Percentiles rank a stretch among this genome's conserved stretches.
Conservation (phyloP, 1,139 yeast species). For the Candida buenavistaensis region DNA sequence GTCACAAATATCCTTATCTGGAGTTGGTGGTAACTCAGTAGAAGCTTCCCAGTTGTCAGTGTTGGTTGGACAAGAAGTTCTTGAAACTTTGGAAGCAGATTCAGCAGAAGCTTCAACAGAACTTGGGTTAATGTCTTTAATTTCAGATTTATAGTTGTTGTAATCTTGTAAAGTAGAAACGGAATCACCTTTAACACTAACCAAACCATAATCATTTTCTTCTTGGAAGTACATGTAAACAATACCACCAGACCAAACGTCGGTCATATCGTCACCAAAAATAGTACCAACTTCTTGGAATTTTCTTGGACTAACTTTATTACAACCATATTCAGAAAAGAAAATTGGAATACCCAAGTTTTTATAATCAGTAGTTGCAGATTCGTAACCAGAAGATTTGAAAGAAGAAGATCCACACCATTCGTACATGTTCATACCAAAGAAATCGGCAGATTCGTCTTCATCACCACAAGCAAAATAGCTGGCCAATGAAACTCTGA, state of each 20-base stretch:
- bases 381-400: conserved; percentile 67
- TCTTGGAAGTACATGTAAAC: conserved; percentile 90
- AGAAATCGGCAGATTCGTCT: conserved; percentile 76
- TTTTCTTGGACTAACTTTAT: conserved; percentile 59
- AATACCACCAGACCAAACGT: conserved; percentile 90
- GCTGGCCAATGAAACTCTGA: conserved; percentile 71
- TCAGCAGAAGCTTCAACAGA: conserved; percentile 28
- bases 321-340: conserved; percentile 94
- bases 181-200: conserved; percentile 44
- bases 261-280: conserved; percentile 63
- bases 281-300: conserved; percentile 71
- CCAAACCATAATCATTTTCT: conserved; percentile 78
- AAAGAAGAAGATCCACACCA: conserved; percentile 86
- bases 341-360: conserved; percentile 79
- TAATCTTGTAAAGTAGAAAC: conserved; percentile 50
- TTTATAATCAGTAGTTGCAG: conserved; percentile 68
- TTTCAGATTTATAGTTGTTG: conserved; percentile 54
- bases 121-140: conserved; percentile 52
- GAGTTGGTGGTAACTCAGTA: conserved; percentile 65
- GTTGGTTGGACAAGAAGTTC: conserved; percentile 52
- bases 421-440: conserved; percentile 93
- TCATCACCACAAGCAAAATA: conserved; percentile 79
- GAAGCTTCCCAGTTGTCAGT: conserved; percentile 55
- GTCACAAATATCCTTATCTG: conserved; percentile 58
- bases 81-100: conserved; percentile 20